Evolutionary conservation across 192 early-diverging fungal genomes (phyloP), one percentile per base, ranked within the genome.

Genomic region (Coemansia erecta): DNA sequence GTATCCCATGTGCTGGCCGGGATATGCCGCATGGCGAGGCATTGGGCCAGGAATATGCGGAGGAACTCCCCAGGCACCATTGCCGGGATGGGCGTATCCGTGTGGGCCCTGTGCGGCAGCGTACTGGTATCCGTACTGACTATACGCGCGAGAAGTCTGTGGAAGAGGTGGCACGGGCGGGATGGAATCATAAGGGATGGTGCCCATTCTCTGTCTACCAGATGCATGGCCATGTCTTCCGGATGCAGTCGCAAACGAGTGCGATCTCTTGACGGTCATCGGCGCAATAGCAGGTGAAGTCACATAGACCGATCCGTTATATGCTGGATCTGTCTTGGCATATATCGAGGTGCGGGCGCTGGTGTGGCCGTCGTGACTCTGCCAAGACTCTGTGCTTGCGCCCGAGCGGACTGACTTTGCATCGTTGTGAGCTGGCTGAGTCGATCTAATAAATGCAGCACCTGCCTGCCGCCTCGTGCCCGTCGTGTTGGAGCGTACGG

Each of bases 81-180:
- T 13, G 21, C 31, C 23, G 7, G 22, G 21, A 11, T 44, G 43
- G 10, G 56, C 23, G 18, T 46, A 33, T 46, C 33, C 44, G 2
- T 31, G 56, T 22, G 12, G 14, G 2, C 43, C 43, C 14, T 44
- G 56, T 18, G 43, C 7, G n/a, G 28, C 4, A 5, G 40, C 10
- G 15, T 56, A 15, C 37, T 17, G 18, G n/a, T 57, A 26, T 14
- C 24, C 15, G 18, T 58, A 44, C 5, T 58, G 24, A n/a, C 2
- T 14, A 35, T 47, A 47, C 13, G 31, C 40, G 21, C 21, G 8
- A 14, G 40, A 7, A 2, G 40, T 17, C 1, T 58, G 69, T 2
- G 75, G 75, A 19, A 78, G 63, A 24, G 75, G 62, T 13, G 75
- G 75, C 3, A 78, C 75, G 13, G 75, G 75, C 15, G 75, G 75